These are phyloP conservation scores for Eucalyptus sp. DNA, from an alignment of 345 rosid genomes.

Conservation along the genomic window DNA sequence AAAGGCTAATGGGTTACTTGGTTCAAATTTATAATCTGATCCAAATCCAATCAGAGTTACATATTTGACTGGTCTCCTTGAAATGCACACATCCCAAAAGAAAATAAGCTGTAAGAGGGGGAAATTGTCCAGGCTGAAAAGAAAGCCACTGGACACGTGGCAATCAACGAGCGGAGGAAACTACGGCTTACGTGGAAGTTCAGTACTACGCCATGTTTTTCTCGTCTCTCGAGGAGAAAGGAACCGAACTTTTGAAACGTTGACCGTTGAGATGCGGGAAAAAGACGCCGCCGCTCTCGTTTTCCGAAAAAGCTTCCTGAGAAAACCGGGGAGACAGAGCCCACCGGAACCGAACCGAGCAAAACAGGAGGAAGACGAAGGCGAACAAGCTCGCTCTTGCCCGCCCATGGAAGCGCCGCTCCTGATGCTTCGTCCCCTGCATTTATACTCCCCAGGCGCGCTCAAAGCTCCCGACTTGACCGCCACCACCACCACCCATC, in stretches of 20 bases:
- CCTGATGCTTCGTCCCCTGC: not conserved
- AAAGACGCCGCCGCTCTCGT: not conserved
- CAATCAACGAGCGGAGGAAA: not conserved
- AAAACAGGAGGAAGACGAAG: not conserved
- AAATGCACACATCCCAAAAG: too few species aligned
- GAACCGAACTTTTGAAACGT: not conserved
- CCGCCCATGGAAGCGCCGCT: not conserved
- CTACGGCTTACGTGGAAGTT: too few species aligned
- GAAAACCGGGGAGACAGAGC: not conserved
- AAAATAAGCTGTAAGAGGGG: too few species aligned
- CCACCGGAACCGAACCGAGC: not conserved
- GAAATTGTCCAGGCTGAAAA: too few species aligned
- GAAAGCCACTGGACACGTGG: not conserved
- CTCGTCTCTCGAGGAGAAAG: not conserved
- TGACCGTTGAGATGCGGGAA: not conserved
- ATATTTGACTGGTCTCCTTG: too few species aligned
- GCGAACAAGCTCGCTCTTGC: not conserved
- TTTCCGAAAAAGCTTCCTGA: not conserved
- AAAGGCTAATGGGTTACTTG: too few species aligned
- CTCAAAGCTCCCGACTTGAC: not conserved
- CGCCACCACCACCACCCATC: not conserved
- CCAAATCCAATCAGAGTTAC: too few species aligned
- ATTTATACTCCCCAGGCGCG: not conserved
- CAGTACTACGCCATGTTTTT: too few species aligned
- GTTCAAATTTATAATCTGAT: too few species aligned